phyloP scores from a whole-genome alignment of 345 rosid genomes.

The Moricandia arvensis region DNA sequence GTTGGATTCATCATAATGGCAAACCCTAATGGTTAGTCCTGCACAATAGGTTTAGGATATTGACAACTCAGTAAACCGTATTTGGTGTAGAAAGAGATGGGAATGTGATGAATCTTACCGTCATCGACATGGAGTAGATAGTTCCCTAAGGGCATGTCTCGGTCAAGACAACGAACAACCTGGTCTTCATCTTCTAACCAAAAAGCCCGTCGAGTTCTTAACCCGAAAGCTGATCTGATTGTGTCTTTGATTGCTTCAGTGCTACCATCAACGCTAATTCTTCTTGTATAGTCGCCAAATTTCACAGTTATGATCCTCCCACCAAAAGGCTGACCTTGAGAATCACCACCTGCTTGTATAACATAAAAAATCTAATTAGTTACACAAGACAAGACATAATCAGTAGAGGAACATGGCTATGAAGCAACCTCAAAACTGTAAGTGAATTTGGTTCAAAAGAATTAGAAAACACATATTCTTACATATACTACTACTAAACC shows the following conservation, averaged over 20 bases:
- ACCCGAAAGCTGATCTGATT: constrained; percentile 78
- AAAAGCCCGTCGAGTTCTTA: constrained; percentile 88
- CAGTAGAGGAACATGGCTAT: neutral
- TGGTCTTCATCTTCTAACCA: constrained; percentile 99
- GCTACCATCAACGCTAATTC: constrained; percentile 89
- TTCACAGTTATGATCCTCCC: constrained; percentile 92
- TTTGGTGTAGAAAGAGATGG: neutral
- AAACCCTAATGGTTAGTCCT: constrained; percentile 81
- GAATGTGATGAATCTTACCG: constrained; percentile 48
- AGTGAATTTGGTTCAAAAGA: no score
- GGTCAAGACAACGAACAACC: constrained; percentile 73
- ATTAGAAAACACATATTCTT: no score
- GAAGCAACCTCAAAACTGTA: constrained; percentile 1
- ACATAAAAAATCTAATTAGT: constrained; percentile 5
- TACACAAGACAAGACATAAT: neutral
- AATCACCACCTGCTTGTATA: constrained; percentile 51
- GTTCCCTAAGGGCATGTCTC: constrained; percentile 95
- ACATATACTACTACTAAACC: no score
- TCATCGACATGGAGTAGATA: constrained; percentile 85
- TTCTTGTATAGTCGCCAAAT: constrained; percentile 83
- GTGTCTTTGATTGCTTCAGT: constrained; percentile 91
- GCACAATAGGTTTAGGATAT: neutral
- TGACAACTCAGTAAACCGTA: neutral
- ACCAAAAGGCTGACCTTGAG: constrained; percentile 61
- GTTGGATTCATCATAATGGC: constrained; percentile 80